phyloP scores from a whole-genome alignment of 176 grass and related monocot genomes.

The Paspalum notatum region DNA sequence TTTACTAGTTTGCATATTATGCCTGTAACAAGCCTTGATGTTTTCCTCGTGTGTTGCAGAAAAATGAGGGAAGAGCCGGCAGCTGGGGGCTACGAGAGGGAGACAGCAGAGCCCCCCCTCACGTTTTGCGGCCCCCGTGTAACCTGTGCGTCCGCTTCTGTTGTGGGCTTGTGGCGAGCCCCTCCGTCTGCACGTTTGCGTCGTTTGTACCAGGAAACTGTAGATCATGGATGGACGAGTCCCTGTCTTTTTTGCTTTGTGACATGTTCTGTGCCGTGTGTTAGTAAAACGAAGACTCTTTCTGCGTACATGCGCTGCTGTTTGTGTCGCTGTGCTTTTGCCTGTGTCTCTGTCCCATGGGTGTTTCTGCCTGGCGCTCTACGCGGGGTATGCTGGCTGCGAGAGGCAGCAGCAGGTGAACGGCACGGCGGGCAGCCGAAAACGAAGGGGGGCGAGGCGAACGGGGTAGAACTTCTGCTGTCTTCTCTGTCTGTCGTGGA shows the following conservation, averaged over 20 bases:
- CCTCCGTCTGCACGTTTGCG: conserved; percentile 28
- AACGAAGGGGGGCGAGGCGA: no score
- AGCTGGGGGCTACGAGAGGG: conserved; percentile 8
- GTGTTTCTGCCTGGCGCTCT: neutral
- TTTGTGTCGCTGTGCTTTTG: neutral
- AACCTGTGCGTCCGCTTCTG: conserved; percentile 8
- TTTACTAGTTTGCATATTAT: neutral
- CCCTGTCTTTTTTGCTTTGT: neutral
- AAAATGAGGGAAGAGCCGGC: conserved; percentile 24
- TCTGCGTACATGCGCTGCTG: neutral
- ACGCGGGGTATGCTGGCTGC: no score
- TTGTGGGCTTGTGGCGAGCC: neutral
- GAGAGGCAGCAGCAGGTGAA: no score
- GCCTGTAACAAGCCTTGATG: neutral
- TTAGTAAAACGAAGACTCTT: neutral
- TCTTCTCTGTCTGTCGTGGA: no score
- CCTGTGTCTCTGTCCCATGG: neutral
- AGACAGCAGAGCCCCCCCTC: conserved; percentile 14
- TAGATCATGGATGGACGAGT: conserved; percentile 36
- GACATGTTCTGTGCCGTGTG: conserved; percentile 3
- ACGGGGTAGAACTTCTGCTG: no score
- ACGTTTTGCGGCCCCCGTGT: conserved; percentile 16
- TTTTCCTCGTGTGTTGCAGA: conserved; percentile 12
- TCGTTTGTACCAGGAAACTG: conserved; percentile 40
- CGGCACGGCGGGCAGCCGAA: no score